A percentile compares a stretch with the other conserved stretches of the same genome.
Conservation (phyloP, 2,329 filamentous ascomycete genomes). For the Xylariaceae sp. region DNA sequence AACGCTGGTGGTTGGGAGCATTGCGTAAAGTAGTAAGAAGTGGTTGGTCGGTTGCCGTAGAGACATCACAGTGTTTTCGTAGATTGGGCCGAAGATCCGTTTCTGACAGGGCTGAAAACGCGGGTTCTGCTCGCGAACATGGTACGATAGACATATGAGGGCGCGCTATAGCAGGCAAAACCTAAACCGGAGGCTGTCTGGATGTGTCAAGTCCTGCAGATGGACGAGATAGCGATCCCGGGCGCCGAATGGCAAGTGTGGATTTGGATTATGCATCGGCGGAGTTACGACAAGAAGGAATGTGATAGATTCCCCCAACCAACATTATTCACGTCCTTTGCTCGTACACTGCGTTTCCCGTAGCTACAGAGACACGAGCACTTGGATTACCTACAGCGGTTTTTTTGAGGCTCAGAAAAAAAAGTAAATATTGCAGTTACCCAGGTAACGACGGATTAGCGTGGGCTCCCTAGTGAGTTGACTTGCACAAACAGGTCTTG, state of each 20-base stretch:
- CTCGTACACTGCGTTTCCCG: background rate
- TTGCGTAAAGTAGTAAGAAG: conserved; percentile 5
- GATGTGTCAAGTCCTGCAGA: background rate
- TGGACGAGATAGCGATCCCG: background rate
- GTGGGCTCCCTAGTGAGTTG: too few relatives aligned
- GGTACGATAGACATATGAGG: background rate
- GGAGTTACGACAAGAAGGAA: background rate
- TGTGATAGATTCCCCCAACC: too few relatives aligned
- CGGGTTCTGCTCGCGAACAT: conserved; percentile 1
- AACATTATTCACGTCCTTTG: background rate
- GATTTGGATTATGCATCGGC: background rate
- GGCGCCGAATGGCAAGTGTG: background rate
- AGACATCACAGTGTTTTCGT: background rate
- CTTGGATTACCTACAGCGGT: too few relatives aligned
- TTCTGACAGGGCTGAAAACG: conserved; percentile 21
- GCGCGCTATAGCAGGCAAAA: too few relatives aligned
- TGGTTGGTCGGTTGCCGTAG: conserved; percentile 9
- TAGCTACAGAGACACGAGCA: background rate
- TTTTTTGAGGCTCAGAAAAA: background rate
- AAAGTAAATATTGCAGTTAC: background rate
- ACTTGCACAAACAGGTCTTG: background rate
- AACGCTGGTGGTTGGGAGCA: conserved; percentile 2
- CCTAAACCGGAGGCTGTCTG: background rate
- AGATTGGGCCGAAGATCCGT: conserved; percentile 10
- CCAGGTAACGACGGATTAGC: too few relatives aligned